Evolutionary conservation across 306 rosid species (phyloP), one percentile per base, ranked within the genome.

Genomic region (Cicer arietinum): DNA sequence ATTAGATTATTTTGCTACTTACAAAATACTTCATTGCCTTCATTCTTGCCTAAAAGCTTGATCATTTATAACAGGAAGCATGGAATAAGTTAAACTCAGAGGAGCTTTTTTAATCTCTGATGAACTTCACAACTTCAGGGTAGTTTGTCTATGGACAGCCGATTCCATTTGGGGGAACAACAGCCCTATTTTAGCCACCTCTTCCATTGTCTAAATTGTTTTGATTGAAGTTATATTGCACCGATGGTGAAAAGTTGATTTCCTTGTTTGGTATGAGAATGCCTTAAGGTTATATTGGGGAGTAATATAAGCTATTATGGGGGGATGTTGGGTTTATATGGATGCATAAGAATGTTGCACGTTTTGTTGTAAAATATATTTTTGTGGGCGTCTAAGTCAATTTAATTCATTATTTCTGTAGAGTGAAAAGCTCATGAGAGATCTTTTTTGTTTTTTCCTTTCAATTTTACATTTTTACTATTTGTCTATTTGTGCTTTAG

Each of bases 41-140:
- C 16, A 25, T 51, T 54, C 42, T 70, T 59, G 66, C 73, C 67
- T 62, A 18, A 74, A 79, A 66, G 50, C 51, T 68, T 64, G 78
- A 77, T 25, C 10, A 80, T 68, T 79, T 65, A 18, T 81, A 52
- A 79, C 88, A 95, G 98, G 97, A 92, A 83, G 88, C 99, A 54
- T 95, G 99, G 99, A 90, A 95, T 86, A 95, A 95, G 84, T 89
- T 95, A 73, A 92, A 92, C 84, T 92, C 97, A 35, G 99, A 95
- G 88, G 99, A 95, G 90, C 98, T 95, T 81, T 95, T 90, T 87
- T 95, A 86, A 83, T 77, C 61, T 79, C 73, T 22, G 69, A 52
- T 6, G 46, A 53, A 74, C 70, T 62, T 77, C 66, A 46, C 71
- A 17, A 62, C 81, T 77, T 73, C 25, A 25, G 42, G 48, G 75